Percentiles rank a stretch among this genome's conserved stretches.
Conservation (phyloP, 1,139 yeast genomes). For the Kurtzmaniella quercitrusa region DNA sequence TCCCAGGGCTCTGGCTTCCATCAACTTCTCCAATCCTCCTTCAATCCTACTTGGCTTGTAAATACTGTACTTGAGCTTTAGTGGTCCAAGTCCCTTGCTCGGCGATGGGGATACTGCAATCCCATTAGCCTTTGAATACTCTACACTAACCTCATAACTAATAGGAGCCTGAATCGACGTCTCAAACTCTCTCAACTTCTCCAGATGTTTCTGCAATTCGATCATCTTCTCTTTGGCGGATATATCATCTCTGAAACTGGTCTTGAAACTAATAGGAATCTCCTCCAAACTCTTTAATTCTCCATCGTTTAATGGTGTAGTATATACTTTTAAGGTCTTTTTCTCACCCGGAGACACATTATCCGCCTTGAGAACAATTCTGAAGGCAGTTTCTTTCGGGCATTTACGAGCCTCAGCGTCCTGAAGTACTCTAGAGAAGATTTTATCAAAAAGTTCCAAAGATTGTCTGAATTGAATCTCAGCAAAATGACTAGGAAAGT, state of each 20-base stretch:
- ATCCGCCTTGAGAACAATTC: slow-evolving; percentile 25
- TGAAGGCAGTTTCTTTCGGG: slow-evolving; percentile 18
- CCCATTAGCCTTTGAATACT: background rate
- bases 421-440: slow-evolving; percentile 38
- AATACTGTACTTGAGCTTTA: background rate
- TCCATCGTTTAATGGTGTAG: slow-evolving; percentile 26
- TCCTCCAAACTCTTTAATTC: slow-evolving; percentile 22
- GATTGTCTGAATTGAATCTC: slow-evolving; percentile 69
- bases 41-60: background rate
- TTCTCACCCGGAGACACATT: slow-evolving; percentile 14
- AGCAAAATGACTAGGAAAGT: slow-evolving; percentile 52
- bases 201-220: slow-evolving; percentile 17
- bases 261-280: slow-evolving; percentile 20
- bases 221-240: slow-evolving; percentile 15
- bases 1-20: slow-evolving; percentile 4
- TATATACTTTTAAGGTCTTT: slow-evolving; percentile 24
- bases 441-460: slow-evolving; percentile 48
- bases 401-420: slow-evolving; percentile 20
- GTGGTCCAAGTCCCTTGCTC: background rate
- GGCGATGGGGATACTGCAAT: slow-evolving; percentile 1
- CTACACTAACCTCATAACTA: background rate
- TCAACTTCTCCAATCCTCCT: slow-evolving; percentile 2
- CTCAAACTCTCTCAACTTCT: slow-evolving; percentile 17
- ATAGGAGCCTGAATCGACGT: slow-evolving; percentile 4
- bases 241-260: slow-evolving; percentile 20